A percentile compares a stretch with the other conserved stretches of the same genome.
Conservation (phyloP, 495 filamentous ascomycete species). For the Hypoxylon subgilvum region DNA sequence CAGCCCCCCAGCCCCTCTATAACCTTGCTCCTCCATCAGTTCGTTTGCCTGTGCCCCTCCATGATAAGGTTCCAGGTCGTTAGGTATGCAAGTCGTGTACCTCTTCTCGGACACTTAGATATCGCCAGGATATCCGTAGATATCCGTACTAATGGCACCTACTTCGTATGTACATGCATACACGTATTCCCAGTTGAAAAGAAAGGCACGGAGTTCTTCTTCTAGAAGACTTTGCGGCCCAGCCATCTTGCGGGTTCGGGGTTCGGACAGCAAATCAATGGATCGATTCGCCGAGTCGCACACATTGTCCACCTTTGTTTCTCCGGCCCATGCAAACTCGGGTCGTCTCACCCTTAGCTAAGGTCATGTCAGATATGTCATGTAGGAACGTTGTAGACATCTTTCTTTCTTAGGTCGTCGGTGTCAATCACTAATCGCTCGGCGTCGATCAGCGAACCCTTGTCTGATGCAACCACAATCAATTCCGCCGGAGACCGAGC, state of each 20-base stretch:
- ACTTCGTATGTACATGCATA: background rate
- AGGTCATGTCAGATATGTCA: too few species aligned
- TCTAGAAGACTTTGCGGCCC: background rate
- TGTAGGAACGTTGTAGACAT: too few species aligned
- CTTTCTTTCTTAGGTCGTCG: too few species aligned
- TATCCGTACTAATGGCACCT: background rate
- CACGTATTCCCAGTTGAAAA: background rate
- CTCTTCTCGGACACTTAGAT: background rate
- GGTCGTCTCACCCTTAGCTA: conserved; percentile 1
- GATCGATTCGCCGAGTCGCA: conserved; percentile 25
- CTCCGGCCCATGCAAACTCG: conserved; percentile 23
- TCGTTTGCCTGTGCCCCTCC: background rate
- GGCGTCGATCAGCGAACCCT: background rate
- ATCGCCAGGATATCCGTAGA: background rate
- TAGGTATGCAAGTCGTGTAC: background rate
- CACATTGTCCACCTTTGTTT: conserved; percentile 29
- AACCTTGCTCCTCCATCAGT: background rate
- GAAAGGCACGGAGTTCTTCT: conserved; percentile 20
- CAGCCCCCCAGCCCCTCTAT: too few species aligned
- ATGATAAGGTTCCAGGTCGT: background rate
- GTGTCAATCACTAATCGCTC: background rate
- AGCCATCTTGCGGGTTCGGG: conserved; percentile 17
- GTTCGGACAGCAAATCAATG: conserved; percentile 17
- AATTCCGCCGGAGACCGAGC: conserved; percentile 31
- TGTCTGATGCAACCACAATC: conserved; percentile 26